phyloP scores from a whole-genome alignment of 2,329 filamentous ascomycete genomes.

The Penicillium sp. region DNA sequence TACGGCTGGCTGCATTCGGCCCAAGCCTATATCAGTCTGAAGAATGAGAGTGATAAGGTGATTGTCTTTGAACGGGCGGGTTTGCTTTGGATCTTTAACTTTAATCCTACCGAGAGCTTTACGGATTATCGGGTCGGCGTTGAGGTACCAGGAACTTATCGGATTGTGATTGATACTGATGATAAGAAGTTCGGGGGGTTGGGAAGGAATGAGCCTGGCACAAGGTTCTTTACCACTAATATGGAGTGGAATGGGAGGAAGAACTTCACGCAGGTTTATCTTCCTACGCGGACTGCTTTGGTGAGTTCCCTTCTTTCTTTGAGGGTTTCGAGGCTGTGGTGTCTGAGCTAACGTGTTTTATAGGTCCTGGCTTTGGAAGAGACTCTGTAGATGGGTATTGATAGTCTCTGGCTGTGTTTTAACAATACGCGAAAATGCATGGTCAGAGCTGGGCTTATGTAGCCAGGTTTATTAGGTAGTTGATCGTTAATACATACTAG shows the following conservation, averaged over 20 bases:
- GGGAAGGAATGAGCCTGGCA: slow-evolving; percentile 73
- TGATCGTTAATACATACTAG: not conserved
- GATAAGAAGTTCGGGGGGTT: slow-evolving; percentile 75
- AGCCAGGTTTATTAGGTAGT: slow-evolving; percentile 1
- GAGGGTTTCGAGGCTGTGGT: not conserved
- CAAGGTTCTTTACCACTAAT: slow-evolving; percentile 87
- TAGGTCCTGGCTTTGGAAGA: slow-evolving; percentile 59
- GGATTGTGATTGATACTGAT: slow-evolving; percentile 82
- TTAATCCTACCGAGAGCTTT: slow-evolving; percentile 81
- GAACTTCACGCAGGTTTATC: slow-evolving; percentile 92
- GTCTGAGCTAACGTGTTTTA: not conserved
- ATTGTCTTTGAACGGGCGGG: slow-evolving; percentile 93
- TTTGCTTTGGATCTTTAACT: slow-evolving; percentile 93
- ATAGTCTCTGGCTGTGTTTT: not conserved
- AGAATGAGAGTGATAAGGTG: slow-evolving; percentile 91
- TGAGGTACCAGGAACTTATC: slow-evolving; percentile 81
- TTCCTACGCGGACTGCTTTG: slow-evolving; percentile 79
- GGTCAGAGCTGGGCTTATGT: not conserved
- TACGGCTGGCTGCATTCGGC: slow-evolving; percentile 86
- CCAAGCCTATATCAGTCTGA: slow-evolving; percentile 90
- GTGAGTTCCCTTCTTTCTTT: slow-evolving; percentile 52
- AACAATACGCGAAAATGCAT: not conserved
- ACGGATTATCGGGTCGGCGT: slow-evolving; percentile 91
- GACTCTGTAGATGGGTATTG: slow-evolving; percentile 30
- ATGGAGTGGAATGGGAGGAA: slow-evolving; percentile 85